phyloP scores from a whole-genome alignment of 495 filamentous ascomycete genomes.

The Cladorrhinum samala region DNA sequence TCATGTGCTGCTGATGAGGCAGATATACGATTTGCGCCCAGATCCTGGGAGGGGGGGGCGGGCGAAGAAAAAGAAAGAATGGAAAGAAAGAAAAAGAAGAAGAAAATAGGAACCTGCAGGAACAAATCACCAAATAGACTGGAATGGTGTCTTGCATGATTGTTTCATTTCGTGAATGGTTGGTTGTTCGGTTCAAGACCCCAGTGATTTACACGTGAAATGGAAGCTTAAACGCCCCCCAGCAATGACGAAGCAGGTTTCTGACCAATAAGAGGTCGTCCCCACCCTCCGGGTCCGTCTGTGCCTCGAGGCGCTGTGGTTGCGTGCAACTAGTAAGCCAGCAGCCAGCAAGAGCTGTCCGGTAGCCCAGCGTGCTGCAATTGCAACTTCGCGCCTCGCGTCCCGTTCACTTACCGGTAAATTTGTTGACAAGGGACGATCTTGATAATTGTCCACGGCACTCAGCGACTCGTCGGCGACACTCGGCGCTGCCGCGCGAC shows the following conservation, averaged over 20 bases:
- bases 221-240: conserved; percentile 12
- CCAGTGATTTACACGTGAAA: conserved; percentile 14
- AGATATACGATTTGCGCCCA: no score
- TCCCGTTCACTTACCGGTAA: conserved; percentile 15
- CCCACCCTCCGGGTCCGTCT: conserved; percentile 5
- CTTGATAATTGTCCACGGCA: not conserved
- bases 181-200: not conserved
- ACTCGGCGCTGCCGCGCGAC: not conserved
- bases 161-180: not conserved
- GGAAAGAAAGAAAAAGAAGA: not conserved
- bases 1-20: no score
- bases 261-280: conserved; percentile 14
- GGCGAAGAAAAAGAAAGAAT: not conserved
- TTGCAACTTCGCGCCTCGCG: conserved; percentile 25
- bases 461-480: not conserved
- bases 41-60: no score
- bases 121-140: not conserved
- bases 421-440: conserved; percentile 30
- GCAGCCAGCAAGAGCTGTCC: not conserved
- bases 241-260: conserved; percentile 16
- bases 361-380: not conserved
- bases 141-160: not conserved
- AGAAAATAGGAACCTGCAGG: not conserved
- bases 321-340: not conserved
- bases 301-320: not conserved